These are phyloP conservation scores for Arthonia radiata DNA, from an alignment of 495 filamentous ascomycete species.

Conservation along the genomic window DNA sequence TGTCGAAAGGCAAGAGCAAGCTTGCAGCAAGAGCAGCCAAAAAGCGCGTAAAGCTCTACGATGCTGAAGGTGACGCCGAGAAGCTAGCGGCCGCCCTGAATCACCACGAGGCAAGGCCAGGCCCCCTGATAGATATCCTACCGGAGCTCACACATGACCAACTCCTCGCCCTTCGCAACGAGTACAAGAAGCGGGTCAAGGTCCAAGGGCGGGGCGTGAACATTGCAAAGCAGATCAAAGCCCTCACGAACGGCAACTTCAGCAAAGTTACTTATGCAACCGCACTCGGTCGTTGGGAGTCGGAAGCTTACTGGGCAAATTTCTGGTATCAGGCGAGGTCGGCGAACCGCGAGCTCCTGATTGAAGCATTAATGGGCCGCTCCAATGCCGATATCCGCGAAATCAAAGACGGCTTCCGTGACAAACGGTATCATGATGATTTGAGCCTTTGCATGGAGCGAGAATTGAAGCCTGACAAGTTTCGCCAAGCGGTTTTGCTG, in stretches of 20 bases:
- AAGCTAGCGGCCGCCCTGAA: constrained; percentile 49
- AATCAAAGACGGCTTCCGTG: constrained; percentile 81
- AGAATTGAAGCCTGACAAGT: constrained; percentile 77
- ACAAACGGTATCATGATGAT: constrained; percentile 74
- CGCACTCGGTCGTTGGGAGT: constrained; percentile 77
- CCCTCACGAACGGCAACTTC: constrained; percentile 35
- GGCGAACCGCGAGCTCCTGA: constrained; percentile 37
- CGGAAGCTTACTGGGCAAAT: constrained; percentile 93
- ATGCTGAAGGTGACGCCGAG: constrained; percentile 53
- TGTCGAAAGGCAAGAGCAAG: constrained; percentile 1
- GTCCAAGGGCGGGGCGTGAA: constrained; percentile 68
- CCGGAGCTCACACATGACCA: constrained; percentile 68
- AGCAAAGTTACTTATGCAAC: constrained; percentile 80
- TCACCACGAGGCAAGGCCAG: constrained; percentile 36
- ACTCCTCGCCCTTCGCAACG: constrained; percentile 52
- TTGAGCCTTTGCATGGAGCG: constrained; percentile 68
- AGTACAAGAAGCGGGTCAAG: constrained; percentile 79
- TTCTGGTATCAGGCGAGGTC: constrained; percentile 71
- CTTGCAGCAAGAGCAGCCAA: constrained; percentile 6
- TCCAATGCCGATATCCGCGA: constrained; percentile 63
- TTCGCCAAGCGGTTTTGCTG: constrained; percentile 68
- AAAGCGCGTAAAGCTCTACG: constrained; percentile 41
- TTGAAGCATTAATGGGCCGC: constrained; percentile 77
- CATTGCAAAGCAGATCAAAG: constrained; percentile 83
- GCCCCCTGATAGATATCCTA: constrained; percentile 56